Conservation (phyloP, 208 protist genomes). For the Novymonas esmeraldas region DNA sequence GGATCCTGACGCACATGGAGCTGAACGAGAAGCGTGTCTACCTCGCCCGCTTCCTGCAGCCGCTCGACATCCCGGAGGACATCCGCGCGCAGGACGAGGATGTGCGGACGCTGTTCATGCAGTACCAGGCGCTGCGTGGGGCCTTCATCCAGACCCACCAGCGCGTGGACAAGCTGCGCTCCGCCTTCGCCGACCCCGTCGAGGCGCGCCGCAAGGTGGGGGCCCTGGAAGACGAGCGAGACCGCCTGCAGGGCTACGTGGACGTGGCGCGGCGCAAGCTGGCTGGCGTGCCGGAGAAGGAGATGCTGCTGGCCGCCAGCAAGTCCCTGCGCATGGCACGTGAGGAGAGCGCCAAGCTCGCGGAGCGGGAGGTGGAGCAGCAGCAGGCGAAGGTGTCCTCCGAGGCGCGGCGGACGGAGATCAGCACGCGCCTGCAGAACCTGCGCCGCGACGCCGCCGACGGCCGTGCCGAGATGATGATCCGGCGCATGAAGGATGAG, state of each 20-base stretch:
- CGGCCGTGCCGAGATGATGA: constrained; percentile 82
- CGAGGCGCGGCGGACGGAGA: constrained; percentile 70
- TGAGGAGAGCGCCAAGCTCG: constrained; percentile 74
- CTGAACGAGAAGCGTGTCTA: constrained; percentile 92
- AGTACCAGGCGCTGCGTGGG: constrained; percentile 81
- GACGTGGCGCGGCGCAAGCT: constrained; percentile 81
- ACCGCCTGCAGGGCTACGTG: constrained; percentile 74
- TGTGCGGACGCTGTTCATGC: constrained; percentile 78
- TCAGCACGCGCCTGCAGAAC: constrained; percentile 84
- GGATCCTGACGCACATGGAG: constrained; percentile 87
- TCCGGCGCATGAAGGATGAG: constrained; percentile 86
- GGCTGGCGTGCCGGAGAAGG: constrained; percentile 63
- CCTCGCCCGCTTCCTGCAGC: constrained; percentile 86
- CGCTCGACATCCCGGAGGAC: constrained; percentile 84
- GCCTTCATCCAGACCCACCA: constrained; percentile 86
- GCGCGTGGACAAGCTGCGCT: constrained; percentile 76
- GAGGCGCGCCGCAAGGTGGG: constrained; percentile 75
- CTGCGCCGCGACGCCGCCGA: constrained; percentile 81
- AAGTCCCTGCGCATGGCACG: constrained; percentile 68
- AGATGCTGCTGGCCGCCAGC: constrained; percentile 76
- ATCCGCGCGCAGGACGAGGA: constrained; percentile 90
- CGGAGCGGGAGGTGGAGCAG: constrained; percentile 81
- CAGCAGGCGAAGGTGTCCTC: constrained; percentile 78
- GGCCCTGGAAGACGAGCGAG: constrained; percentile 78
- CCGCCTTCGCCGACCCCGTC: constrained; percentile 73